Evolutionary conservation across 2,329 filamentous ascomycete species (phyloP).

Genomic region (Pseudocercospora vitis): DNA sequence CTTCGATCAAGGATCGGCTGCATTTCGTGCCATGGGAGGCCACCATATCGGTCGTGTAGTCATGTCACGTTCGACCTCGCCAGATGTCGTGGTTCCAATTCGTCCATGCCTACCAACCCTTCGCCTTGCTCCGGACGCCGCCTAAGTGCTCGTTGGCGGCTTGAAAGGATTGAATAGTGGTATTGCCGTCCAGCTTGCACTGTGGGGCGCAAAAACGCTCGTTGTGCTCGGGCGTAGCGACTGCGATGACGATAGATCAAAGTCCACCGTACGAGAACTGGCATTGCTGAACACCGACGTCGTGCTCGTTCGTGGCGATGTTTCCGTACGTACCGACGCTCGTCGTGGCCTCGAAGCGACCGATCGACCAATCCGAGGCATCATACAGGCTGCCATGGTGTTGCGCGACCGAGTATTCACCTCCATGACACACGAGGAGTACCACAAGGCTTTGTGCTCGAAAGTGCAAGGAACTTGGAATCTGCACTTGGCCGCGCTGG

Average conservation of each 20-base stretch:
- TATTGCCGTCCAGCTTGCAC: neutral
- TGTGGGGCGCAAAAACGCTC: neutral
- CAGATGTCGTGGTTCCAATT: neutral
- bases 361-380: slow-evolving; percentile 41
- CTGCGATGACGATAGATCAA: neutral
- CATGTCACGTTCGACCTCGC: neutral
- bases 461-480: slow-evolving; percentile 39
- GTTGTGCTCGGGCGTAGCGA: neutral
- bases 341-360: slow-evolving; percentile 23
- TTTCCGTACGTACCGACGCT: slow-evolving; percentile 14
- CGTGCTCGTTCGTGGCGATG: slow-evolving; percentile 21
- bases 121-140: neutral
- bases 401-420: slow-evolving; percentile 29
- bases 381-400: slow-evolving; percentile 50
- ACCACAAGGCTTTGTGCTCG: neutral
- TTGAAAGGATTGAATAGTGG: neutral
- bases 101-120: neutral
- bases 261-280: neutral
- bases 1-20: neutral
- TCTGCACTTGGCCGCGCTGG: slow-evolving; percentile 39
- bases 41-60: neutral
- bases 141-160: neutral
- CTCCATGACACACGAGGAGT: slow-evolving; percentile 9
- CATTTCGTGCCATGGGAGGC: neutral
- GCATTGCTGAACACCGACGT: neutral